phyloP scores from a whole-genome alignment of 1,139 yeast genomes.

The Kurtzmaniella quercitrusa region DNA sequence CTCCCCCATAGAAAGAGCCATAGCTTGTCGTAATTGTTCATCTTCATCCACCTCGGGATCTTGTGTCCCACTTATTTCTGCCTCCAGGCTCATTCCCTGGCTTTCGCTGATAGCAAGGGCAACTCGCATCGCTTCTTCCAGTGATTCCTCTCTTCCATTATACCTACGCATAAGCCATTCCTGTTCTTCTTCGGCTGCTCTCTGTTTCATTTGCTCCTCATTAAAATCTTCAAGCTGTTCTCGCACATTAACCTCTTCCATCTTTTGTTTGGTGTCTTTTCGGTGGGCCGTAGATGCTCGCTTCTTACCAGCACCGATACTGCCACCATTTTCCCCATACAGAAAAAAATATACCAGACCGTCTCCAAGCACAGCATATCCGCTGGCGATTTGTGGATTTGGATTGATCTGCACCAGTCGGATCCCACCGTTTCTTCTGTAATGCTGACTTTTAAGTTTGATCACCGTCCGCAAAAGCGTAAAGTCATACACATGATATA shows the following conservation, averaged over 20 bases:
- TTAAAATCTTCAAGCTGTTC: not conserved
- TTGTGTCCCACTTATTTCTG: not conserved
- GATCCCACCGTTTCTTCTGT: not conserved
- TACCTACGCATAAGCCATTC: not conserved
- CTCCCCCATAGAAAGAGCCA: not conserved
- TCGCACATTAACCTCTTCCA: not conserved
- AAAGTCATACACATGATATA: not conserved
- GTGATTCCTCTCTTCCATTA: not conserved
- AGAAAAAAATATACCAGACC: not conserved
- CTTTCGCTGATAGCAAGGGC: conserved; percentile 1
- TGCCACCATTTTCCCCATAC: not conserved
- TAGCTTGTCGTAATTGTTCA: not conserved
- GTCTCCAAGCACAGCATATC: not conserved
- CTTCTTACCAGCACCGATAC: not conserved
- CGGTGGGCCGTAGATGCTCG: not conserved
- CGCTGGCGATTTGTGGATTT: not conserved
- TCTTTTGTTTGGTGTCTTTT: conserved; percentile 1
- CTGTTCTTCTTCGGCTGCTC: not conserved
- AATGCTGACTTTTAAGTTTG: not conserved
- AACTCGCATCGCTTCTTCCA: not conserved
- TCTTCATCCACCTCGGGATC: not conserved
- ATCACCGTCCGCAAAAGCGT: not conserved
- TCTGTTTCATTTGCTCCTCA: not conserved
- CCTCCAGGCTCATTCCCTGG: not conserved
- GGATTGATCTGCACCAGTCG: not conserved